Base-by-base conservation (phyloP, 2,329 filamentous ascomycete genomes). In the Pseudogymnoascus sp. region DNA sequence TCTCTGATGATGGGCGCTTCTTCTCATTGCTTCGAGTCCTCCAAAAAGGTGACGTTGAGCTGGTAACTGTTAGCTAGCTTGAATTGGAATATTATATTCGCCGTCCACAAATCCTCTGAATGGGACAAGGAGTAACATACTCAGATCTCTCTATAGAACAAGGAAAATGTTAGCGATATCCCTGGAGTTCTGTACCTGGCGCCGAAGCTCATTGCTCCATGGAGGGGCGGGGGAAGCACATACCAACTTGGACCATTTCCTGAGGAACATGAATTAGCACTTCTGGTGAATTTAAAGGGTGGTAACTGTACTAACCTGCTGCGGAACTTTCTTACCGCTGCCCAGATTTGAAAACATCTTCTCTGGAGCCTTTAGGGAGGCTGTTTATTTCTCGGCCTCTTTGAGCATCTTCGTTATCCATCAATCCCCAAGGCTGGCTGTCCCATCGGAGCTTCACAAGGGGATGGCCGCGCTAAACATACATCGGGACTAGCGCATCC, bases 181-280 rank as follows among this genome's bases (percentile, higher is more conserved):
- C 60, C 33, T 53, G 47, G 47, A 53, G 47, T 25, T 53, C 9
- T 53, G 47, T 33, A 18, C 18, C 47, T n/a, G 7, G 47, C 6
- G 9, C 25, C 6, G 47, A 53, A 33, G 15, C 58, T 22, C 58
- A 18, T 59, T 22, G 28, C 59, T 15, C 36, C 35, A 39, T 37
- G 57, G 58, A 50, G 60, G 65, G 64, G 66, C 66, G 65, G 67
- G 66, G 68, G 69, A 66, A 73, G 61, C 66, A 88, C 86, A 82
- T 87, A 97, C 94, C 93, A 80, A 99, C 92, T 88, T 99, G 93
- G 69, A 97, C 90, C 94, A 99, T 99, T 82, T 99, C 94, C 91
- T 97, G 80, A 72, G 77, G 69, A 74, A 68, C 35, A 39, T 33
- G 59, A 61, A 50, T 62, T 62, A 61, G 66, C 62, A 62, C 57